Percentiles rank a stretch among this genome's conserved stretches.
Evolutionary conservation across 768 basidiomycete species (phyloP).

Genomic region (Mycena belliarum): DNA sequence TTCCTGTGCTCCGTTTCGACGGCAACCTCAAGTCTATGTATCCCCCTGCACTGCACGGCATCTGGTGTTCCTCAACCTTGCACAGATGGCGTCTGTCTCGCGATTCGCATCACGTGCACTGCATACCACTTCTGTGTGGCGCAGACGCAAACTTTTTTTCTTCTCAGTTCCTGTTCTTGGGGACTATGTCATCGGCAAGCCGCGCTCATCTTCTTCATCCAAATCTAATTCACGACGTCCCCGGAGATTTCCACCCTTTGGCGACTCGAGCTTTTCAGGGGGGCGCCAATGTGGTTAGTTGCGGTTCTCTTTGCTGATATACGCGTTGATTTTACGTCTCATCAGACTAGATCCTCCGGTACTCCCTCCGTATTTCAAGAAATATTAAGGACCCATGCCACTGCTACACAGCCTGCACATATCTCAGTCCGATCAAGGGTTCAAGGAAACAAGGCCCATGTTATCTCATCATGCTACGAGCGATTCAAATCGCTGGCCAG

Average conservation of each 20-base stretch:
- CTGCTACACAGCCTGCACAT: not conserved
- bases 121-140: constrained; percentile 13
- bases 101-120: not conserved
- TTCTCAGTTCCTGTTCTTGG: not conserved
- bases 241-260: constrained; percentile 1
- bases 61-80: not conserved
- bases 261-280: not conserved
- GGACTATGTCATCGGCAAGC: not conserved
- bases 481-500: no score
- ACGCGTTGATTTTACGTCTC: not conserved
- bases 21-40: not conserved
- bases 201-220: not conserved
- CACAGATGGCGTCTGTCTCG: not conserved
- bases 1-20: not conserved
- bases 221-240: not conserved
- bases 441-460: not conserved
- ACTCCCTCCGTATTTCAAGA: not conserved
- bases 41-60: not conserved
- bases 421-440: no score
- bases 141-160: not conserved
- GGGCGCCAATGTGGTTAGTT: not conserved
- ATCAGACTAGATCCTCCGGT: not conserved
- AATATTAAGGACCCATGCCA: not conserved
- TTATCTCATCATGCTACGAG: no score
- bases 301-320: not conserved